Conservation (phyloP, 2,329 filamentous ascomycete genomes). For the Neofusicoccum kwambonambiense region DNA sequence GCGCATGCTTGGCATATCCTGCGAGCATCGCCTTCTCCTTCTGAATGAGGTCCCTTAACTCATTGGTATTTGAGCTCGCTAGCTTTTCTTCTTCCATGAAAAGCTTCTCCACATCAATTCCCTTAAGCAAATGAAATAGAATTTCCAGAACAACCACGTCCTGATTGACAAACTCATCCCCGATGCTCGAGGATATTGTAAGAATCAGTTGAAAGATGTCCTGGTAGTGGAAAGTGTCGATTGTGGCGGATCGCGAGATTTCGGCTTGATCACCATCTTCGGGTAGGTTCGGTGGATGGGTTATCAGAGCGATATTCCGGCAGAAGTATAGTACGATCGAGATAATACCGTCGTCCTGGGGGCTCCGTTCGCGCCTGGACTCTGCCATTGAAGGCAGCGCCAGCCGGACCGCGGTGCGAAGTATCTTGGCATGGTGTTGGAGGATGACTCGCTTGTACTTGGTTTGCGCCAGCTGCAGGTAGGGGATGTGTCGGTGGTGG, state of each 20-base stretch:
- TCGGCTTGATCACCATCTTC: conserved; percentile 88
- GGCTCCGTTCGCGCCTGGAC: conserved; percentile 69
- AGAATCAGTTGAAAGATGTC: conserved; percentile 84
- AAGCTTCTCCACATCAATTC: conserved; percentile 77
- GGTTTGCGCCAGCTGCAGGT: conserved; percentile 82
- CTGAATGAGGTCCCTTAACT: conserved; percentile 71
- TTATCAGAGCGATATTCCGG: conserved; percentile 83
- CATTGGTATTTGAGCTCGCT: conserved; percentile 65
- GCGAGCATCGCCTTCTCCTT: conserved; percentile 84
- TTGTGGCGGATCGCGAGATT: conserved; percentile 80
- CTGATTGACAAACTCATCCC: conserved; percentile 86
- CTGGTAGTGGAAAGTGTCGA: conserved; percentile 86
- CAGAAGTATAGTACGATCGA: conserved; percentile 86
- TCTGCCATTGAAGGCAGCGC: conserved; percentile 84
- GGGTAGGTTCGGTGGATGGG: conserved; percentile 67
- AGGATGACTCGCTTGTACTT: conserved; percentile 87
- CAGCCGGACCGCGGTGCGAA: conserved; percentile 77
- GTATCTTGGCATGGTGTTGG: conserved; percentile 75
- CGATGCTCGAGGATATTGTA: conserved; percentile 87
- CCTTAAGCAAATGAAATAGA: conserved; percentile 88
- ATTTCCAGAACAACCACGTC: conserved; percentile 90
- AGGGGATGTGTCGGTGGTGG: conserved; percentile 87
- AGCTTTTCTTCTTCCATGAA: conserved; percentile 80
- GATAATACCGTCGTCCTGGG: conserved; percentile 87
- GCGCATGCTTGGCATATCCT: conserved; percentile 72